Evolutionary conservation across 208 protist species (phyloP).

Genomic region (Crithidia brevicula): DNA sequence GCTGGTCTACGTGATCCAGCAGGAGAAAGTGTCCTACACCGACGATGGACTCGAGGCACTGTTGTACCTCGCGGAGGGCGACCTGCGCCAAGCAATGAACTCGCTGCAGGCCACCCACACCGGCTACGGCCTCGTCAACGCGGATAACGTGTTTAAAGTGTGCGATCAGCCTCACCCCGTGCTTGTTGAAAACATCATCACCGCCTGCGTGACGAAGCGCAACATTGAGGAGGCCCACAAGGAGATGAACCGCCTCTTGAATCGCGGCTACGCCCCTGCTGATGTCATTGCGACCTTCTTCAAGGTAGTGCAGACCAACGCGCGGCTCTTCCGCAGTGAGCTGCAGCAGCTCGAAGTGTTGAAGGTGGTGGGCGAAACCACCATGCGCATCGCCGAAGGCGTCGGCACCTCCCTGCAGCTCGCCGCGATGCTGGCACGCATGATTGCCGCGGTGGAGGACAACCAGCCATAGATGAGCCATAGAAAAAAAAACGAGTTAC

Average conservation of each 20-base stretch:
- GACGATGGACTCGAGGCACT: slow-evolving; percentile 97
- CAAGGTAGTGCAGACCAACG: slow-evolving; percentile 76
- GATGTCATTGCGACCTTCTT: slow-evolving; percentile 98
- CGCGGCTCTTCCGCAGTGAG: slow-evolving; percentile 66
- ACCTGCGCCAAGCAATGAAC: slow-evolving; percentile 98
- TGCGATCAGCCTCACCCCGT: slow-evolving; percentile 98
- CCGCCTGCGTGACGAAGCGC: slow-evolving; percentile 74
- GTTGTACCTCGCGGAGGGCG: slow-evolving; percentile 97
- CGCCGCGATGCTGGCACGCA: slow-evolving; percentile 80
- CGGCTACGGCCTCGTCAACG: slow-evolving; percentile 96
- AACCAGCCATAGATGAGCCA: slow-evolving; percentile 20
- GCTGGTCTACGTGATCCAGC: slow-evolving; percentile 90
- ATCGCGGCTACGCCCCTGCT: slow-evolving; percentile 93
- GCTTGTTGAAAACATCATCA: slow-evolving; percentile 93
- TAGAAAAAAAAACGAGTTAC: neutral
- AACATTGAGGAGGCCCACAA: slow-evolving; percentile 81
- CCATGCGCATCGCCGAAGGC: slow-evolving; percentile 89
- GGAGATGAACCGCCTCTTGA: slow-evolving; percentile 81
- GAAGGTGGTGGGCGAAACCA: slow-evolving; percentile 81
- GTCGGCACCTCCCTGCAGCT: slow-evolving; percentile 87
- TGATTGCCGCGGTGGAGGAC: slow-evolving; percentile 47
- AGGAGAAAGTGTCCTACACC: slow-evolving; percentile 92
- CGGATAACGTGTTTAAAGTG: slow-evolving; percentile 99
- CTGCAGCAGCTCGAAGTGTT: slow-evolving; percentile 82
- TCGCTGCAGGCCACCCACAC: slow-evolving; percentile 97